phyloP scores from a whole-genome alignment of 2,329 filamentous ascomycete genomes.

The Gaeumannomyces tritici region DNA sequence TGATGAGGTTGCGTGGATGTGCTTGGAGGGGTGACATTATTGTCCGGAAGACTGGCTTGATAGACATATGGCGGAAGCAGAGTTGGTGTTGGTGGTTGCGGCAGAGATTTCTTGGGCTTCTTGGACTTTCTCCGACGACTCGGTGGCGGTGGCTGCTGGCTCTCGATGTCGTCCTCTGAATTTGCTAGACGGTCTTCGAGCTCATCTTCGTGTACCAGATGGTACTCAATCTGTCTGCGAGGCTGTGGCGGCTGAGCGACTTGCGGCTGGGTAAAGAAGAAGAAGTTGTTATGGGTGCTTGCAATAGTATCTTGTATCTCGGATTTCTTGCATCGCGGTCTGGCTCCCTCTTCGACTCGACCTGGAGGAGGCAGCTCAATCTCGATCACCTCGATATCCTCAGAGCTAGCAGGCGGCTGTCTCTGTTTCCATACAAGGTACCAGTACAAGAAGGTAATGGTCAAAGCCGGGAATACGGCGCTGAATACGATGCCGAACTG shows the following conservation, averaged over 20 bases:
- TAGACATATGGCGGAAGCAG: neutral
- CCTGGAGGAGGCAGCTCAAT: neutral
- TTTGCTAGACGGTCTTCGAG: neutral
- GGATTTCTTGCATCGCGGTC: no score
- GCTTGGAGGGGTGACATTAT: neutral
- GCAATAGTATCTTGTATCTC: neutral
- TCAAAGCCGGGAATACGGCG: conserved; percentile 16
- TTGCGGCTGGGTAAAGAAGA: neutral
- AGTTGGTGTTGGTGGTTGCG: neutral
- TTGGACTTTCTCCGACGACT: neutral
- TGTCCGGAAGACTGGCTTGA: neutral
- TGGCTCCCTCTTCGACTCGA: neutral
- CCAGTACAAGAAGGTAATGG: conserved; percentile 22
- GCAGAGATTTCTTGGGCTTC: neutral
- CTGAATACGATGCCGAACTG: conserved; percentile 30
- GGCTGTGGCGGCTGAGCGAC: neutral
- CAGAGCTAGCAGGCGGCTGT: neutral
- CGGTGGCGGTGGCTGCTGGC: neutral
- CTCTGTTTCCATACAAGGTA: conserved; percentile 11
- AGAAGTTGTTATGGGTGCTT: neutral
- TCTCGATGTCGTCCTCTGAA: neutral
- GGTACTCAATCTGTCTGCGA: neutral
- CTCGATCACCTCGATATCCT: neutral
- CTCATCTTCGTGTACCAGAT: neutral
- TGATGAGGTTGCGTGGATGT: neutral